phyloP scores from a whole-genome alignment of 2,329 filamentous ascomycete species.

The Aspergillus aculeatus region DNA sequence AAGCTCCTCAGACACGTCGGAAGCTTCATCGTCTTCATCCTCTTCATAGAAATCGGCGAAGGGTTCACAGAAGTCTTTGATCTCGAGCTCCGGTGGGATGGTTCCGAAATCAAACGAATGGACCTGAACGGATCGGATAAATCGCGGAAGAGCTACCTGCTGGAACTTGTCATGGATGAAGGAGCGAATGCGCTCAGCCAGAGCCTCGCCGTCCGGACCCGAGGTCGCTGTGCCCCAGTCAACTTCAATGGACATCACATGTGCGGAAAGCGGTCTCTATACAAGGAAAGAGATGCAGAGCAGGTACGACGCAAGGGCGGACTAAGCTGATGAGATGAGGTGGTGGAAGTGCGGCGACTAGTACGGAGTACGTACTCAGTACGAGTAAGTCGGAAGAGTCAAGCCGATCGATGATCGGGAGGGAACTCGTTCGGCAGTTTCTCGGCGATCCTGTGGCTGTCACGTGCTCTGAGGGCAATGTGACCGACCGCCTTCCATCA shows the following conservation, averaged over 20 bases:
- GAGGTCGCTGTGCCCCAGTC: slow-evolving; percentile 92
- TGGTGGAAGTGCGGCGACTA: too few species aligned
- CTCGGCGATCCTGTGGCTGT: neutral
- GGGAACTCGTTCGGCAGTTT: neutral
- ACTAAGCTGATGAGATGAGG: neutral
- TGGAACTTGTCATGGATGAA: slow-evolving; percentile 98
- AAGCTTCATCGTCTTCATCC: slow-evolving; percentile 53
- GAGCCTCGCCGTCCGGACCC: slow-evolving; percentile 79
- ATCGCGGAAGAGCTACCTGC: slow-evolving; percentile 82
- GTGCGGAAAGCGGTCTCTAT: slow-evolving; percentile 12
- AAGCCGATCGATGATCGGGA: neutral
- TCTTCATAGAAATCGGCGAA: slow-evolving; percentile 95
- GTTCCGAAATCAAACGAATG: slow-evolving; percentile 91
- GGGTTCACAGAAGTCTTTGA: slow-evolving; percentile 96
- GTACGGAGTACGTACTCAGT: too few species aligned
- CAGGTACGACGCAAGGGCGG: neutral
- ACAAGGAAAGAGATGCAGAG: neutral
- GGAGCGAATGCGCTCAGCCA: slow-evolving; percentile 81
- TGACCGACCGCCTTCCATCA: slow-evolving; percentile 3
- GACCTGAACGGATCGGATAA: slow-evolving; percentile 94
- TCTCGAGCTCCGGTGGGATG: slow-evolving; percentile 77
- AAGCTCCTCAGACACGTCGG: slow-evolving; percentile 38
- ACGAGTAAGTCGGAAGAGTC: too few species aligned
- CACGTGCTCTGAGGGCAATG: neutral
- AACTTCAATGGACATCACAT: slow-evolving; percentile 90